A percentile compares a stretch with the other conserved stretches of the same genome.
Conservation (phyloP, 768 basidiomycete genomes). For the Agaricus subrufescens region DNA sequence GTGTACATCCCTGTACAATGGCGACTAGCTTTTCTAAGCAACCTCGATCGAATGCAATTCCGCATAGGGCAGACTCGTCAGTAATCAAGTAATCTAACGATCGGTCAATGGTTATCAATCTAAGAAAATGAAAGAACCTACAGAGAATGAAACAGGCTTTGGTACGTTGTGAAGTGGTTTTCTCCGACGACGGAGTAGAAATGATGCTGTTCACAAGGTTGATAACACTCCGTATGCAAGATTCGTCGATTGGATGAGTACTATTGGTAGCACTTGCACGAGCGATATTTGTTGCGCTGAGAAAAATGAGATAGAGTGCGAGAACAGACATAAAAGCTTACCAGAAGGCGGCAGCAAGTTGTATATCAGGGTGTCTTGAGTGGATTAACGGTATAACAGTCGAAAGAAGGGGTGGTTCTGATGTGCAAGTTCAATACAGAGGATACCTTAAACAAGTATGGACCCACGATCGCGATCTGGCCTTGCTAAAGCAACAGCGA, state of each 20-base stretch:
- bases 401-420: slow-evolving; percentile 36
- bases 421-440: not conserved
- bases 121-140: slow-evolving; percentile 28
- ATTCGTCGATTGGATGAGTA: slow-evolving; percentile 32
- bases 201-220: slow-evolving; percentile 66
- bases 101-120: not conserved
- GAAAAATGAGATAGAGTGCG: not conserved
- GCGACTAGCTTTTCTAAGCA: slow-evolving; percentile 51
- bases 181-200: slow-evolving; percentile 31
- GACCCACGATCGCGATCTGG: slow-evolving; percentile 30
- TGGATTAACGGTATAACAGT: slow-evolving; percentile 49
- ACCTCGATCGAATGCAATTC: slow-evolving; percentile 66
- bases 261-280: slow-evolving; percentile 35
- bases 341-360: slow-evolving; percentile 71
- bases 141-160: slow-evolving; percentile 77
- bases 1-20: slow-evolving; percentile 52
- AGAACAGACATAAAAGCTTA: slow-evolving; percentile 20
- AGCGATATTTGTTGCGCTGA: slow-evolving; percentile 57
- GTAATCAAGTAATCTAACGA: slow-evolving; percentile 56
- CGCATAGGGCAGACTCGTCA: slow-evolving; percentile 65
- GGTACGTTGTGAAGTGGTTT: slow-evolving; percentile 36
- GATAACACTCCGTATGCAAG: slow-evolving; percentile 55
- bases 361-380: slow-evolving; percentile 54
- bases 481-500: slow-evolving; percentile 48
- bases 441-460: not conserved